Base-by-base conservation (phyloP, 2,329 filamentous ascomycete species). In the Macrophomina phaseolina region DNA sequence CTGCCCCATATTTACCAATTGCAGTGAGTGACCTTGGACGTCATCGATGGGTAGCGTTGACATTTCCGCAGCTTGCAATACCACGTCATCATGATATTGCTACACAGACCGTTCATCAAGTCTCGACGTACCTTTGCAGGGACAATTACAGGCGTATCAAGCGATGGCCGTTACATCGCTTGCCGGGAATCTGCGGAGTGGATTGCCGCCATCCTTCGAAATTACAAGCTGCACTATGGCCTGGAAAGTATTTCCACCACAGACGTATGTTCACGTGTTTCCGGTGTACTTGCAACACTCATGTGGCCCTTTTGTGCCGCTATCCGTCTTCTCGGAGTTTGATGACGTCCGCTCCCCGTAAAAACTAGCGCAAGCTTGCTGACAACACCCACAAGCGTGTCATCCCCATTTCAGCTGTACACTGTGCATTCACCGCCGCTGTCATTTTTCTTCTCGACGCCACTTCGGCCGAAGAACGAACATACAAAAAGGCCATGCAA, bases 341-440 rank as follows among this genome's bases (percentile, higher is more conserved):
- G 2, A 23, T 23, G 23, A 23, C 23, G 23, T 23, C 2, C 23
- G 23, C 23, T 23, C 23, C 23, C 23, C 23, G 23, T 23, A 2
- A 2, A 23, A 4, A 8, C 11, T 38, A 38, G 11, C 9, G 23
- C 14, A 16, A 34, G 14, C 18, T 4, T 55, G 34, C 51, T 34
- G 36, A 34, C 16, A 36, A n/a, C 5, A 16, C 8, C 9, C 11
- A 23, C 51, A 16, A 61, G 56, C 40, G 56, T 18, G 6, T 12
- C 3, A 34, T 61, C 5, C 40, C 56, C 2, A 34, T 48, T 5
- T 46, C 56, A 1, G 56, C 56, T 0, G 56, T 61, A 1, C 56
- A 61, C 40, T 61, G 56, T 34, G 56, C 56, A 11, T 61, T 61
- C 56, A 61, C 56, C 3, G 56, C 56, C 28, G 56, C 56, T 3